phyloP scores from a whole-genome alignment of 441 rosid species.

The Euphorbia celastroides region DNA sequence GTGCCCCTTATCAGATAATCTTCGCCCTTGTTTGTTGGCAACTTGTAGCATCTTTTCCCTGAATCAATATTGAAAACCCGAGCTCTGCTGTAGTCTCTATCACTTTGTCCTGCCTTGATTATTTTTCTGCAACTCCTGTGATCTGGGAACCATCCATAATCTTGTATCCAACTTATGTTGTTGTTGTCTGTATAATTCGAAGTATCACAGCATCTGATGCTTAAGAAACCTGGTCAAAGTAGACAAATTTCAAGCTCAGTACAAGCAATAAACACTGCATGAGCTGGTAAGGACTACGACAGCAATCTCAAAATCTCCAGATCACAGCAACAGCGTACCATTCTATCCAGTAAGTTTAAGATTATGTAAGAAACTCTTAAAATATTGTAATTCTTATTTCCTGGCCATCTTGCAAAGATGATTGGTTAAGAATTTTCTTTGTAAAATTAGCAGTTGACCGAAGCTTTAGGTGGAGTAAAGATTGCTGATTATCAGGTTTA shows the following conservation, averaged over 20 bases:
- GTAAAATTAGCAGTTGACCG: slow-evolving; percentile 4
- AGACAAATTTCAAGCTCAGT: too few relatives aligned
- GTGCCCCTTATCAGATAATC: slow-evolving; percentile 48
- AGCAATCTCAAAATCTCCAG: too few relatives aligned
- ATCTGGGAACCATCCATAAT: slow-evolving; percentile 36
- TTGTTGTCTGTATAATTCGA: slow-evolving; percentile 22
- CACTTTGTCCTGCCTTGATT: slow-evolving; percentile 17
- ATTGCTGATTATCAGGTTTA: background rate
- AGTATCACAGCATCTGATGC: slow-evolving; percentile 55
- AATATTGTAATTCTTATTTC: background rate
- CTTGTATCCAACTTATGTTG: slow-evolving; percentile 36
- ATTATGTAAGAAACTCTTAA: background rate
- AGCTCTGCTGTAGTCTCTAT: slow-evolving; percentile 21
- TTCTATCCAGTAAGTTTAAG: background rate
- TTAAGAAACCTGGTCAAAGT: slow-evolving; percentile 42
- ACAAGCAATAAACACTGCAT: too few relatives aligned
- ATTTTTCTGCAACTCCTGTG: slow-evolving; percentile 26
- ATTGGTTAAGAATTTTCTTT: slow-evolving; percentile 12
- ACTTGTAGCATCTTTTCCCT: slow-evolving; percentile 52
- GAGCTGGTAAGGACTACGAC: too few relatives aligned
- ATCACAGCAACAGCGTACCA: too few relatives aligned
- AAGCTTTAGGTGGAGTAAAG: background rate
- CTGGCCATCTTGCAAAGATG: slow-evolving; percentile 9
- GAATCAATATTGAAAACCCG: slow-evolving; percentile 32
- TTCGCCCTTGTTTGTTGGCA: slow-evolving; percentile 28